Percentiles rank a stretch among this genome's conserved stretches.
Conservation (phyloP, 306 rosid genomes). For the Hippophae gyantsensis region DNA sequence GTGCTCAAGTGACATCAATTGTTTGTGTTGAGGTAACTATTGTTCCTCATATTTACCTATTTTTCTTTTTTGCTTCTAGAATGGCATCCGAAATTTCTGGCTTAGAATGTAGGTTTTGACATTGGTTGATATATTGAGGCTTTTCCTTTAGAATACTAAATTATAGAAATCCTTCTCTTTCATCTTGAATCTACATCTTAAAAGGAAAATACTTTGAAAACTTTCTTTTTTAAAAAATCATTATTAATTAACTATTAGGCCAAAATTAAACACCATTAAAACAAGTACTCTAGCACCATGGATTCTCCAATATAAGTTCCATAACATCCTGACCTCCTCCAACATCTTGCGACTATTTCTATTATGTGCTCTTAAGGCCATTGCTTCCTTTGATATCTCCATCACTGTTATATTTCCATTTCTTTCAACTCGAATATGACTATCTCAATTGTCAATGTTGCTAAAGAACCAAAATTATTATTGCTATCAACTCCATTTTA, state of each 20-base stretch:
- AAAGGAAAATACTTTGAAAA: too few species aligned
- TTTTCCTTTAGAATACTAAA: too few species aligned
- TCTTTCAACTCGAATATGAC: background rate
- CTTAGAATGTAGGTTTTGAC: background rate
- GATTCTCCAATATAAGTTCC: background rate
- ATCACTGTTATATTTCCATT: background rate
- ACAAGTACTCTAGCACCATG: background rate
- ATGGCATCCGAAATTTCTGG: background rate
- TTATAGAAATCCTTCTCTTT: too few species aligned
- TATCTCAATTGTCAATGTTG: too few species aligned
- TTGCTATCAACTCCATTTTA: background rate
- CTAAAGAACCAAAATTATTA: too few species aligned
- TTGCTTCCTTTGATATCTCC: background rate
- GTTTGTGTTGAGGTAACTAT: constrained; percentile 78
- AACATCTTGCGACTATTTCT: background rate
- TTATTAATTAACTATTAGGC: background rate
- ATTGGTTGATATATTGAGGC: too few species aligned
- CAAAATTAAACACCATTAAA: background rate
- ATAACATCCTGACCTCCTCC: background rate
- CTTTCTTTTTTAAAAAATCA: background rate
- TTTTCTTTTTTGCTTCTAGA: constrained; percentile 3
- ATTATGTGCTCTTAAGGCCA: background rate
- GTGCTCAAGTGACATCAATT: constrained; percentile 88
- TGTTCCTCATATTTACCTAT: constrained; percentile 5
- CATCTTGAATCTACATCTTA: too few species aligned